These are phyloP conservation scores for Colletotrichum sp. DNA, from an alignment of 2,329 filamentous ascomycete genomes.

Conservation along the genomic window DNA sequence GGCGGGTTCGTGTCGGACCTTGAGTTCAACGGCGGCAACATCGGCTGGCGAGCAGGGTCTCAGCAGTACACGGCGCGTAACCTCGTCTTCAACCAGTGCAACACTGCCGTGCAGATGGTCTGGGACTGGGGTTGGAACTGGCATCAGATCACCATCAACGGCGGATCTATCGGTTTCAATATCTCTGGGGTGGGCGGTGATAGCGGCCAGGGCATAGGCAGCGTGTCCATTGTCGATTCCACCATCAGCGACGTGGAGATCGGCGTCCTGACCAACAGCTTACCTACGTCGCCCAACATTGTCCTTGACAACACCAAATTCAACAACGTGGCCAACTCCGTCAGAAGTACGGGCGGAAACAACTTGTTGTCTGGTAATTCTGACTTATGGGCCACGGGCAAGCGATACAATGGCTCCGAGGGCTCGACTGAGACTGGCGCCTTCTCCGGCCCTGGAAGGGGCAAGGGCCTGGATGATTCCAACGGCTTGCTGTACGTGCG, in stretches of 20 bases:
- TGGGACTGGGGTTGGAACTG: conserved; percentile 73
- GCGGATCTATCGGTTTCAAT: conserved; percentile 24
- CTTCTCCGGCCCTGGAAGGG: conserved; percentile 7
- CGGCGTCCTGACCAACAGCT: background rate
- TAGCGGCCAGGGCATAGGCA: conserved; percentile 28
- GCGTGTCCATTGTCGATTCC: conserved; percentile 15
- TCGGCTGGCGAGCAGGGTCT: conserved; percentile 62
- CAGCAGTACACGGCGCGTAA: conserved; percentile 72
- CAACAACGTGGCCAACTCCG: background rate
- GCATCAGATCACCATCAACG: conserved; percentile 43
- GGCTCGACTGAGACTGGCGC: background rate
- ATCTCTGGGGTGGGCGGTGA: conserved; percentile 35
- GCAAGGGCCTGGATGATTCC: conserved; percentile 1
- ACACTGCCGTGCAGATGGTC: conserved; percentile 68
- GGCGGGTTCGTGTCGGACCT: conserved; percentile 60
- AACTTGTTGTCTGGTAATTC: background rate
- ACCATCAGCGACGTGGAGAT: background rate
- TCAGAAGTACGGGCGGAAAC: background rate
- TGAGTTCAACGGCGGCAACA: conserved; percentile 65
- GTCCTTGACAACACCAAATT: background rate
- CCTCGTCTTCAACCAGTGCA: conserved; percentile 64
- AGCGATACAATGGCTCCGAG: conserved; percentile 6
- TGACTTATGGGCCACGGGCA: conserved; percentile 13
- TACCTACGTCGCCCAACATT: background rate
- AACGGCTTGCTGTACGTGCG: conserved; percentile 26